phyloP scores from a whole-genome alignment of 441 rosid species.

The Rhodomyrtus psidioides region DNA sequence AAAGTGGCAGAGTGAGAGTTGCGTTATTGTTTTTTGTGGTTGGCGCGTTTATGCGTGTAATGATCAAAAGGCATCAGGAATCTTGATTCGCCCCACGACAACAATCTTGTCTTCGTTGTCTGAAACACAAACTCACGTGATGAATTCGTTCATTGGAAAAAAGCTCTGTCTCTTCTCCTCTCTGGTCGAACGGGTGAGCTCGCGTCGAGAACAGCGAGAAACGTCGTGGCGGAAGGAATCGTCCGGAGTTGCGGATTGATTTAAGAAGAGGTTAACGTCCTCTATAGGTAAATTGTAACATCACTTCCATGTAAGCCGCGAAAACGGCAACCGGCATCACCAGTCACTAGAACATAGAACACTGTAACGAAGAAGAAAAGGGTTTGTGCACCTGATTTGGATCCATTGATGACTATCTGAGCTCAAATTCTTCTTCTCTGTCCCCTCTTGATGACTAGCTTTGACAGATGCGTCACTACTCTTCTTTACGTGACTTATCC shows the following conservation, averaged over 20 bases:
- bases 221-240: not conserved
- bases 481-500: no score
- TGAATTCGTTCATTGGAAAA: not conserved
- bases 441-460: no score
- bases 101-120: not conserved
- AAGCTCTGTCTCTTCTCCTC: not conserved
- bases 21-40: not conserved
- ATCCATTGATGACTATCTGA: no score
- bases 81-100: not conserved
- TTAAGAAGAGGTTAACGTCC: not conserved
- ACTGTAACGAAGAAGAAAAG: no score
- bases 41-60: not conserved
- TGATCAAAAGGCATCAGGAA: not conserved
- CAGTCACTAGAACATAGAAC: no score
- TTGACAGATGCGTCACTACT: no score
- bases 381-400: no score
- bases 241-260: not conserved
- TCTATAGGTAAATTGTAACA: not conserved
- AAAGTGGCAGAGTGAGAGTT: not conserved
- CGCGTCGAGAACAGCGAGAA: not conserved
- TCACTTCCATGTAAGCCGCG: not conserved
- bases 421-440: no score
- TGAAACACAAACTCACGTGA: not conserved
- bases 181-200: not conserved
- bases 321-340: no score